Base-by-base conservation (phyloP, 1,139 yeast species). In the Hyphopichia fennica region DNA sequence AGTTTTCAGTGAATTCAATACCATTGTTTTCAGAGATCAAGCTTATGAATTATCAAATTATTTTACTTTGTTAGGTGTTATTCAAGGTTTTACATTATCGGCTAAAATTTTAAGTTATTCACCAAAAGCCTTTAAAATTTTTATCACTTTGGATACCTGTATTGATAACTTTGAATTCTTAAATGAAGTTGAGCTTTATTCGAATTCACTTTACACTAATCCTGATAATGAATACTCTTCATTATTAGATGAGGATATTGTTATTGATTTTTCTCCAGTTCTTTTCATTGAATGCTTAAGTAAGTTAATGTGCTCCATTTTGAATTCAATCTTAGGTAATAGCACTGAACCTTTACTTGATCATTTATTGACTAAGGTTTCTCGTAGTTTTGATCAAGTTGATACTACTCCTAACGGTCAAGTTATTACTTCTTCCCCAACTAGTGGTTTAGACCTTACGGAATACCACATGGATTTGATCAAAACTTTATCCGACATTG, bases 61-160 rank as follows among this genome's bases (percentile, higher is more conserved):
- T 50, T 69, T 75, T 40, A 61, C 80, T 1, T 50, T 78, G 1
- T 57, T 72, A 34, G 84, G 84, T 0, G 63, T 69, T 30, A 52
- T 79, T 40, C 68, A 68, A 31, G 81, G 79, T 2, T 62, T 79
- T 41, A 60, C 60, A 19, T 53, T 57, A 13, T 56, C 62, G 22
- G 62, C 79, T 2, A 47, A 49, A 6, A 52, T 77, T 34, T 65
- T 79, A 41, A 53, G 57, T 40, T 49, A 42, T 34, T 60, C 56
- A 17, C 52, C 61, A 4, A 48, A 51, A 13, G 54, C 73, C 0
- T 67, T 67, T 51, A 59, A 62, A 34, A 48, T 72, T 16, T 71
- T 71, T 46, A 47, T 54, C 35, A 58, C 59, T 34, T 63, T 72
- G 46, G 76, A 72, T 45, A 52, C 68, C 28, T 62, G 63, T 47